Base-by-base conservation (phyloP, 78 protist species). In the Thecamonas trahens region DNA sequence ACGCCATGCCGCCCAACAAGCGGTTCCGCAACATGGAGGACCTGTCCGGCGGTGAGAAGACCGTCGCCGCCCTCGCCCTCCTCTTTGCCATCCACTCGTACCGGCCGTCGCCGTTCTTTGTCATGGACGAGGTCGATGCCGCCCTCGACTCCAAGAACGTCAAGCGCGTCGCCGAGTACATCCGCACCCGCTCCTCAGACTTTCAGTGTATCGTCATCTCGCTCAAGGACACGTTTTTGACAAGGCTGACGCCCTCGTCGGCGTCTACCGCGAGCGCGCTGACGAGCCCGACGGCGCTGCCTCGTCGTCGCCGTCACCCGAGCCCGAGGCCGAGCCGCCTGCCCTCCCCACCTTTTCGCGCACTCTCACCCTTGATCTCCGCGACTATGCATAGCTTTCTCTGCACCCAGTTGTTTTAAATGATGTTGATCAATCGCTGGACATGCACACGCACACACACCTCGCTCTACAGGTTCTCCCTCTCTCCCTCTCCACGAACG, bases 121-220 rank as follows among this genome's bases (percentile, higher is more conserved):
- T 98, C 17, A 79, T 98, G 45, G 99, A 98, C 66, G 99, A 98
- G 70, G 84, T 98, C 24, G 99, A 97, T 50, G 99, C 99, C 8
- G 99, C 99, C 13, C 84, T 97, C 28, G 99, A 97, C 71, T 65
- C 44, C 17, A 87, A 55, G 50, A 96, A 96, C 83, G 96, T 96
- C 22, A 49, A 42, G 61, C 22, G 8, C 68, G 82, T 92, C 53
- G 86, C 92, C 24, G 63, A 73, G 49, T 92, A 79, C 83, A 34
- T 57, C 44, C 62, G 42, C 15, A 8, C 8, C 44, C 62, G 62
- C 1, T 34, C 62, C 3, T 62, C 6, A 1, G 76, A 80, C 63
- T 40, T 63, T 11, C 93, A 94, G 84, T 79, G 79, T 66, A 58
- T 95, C 13, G 93, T 90, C 11, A 95, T 95, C 40, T 84, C 94